phyloP scores from a whole-genome alignment of 805 yeast genomes.

The Lipomyces japonicus region DNA sequence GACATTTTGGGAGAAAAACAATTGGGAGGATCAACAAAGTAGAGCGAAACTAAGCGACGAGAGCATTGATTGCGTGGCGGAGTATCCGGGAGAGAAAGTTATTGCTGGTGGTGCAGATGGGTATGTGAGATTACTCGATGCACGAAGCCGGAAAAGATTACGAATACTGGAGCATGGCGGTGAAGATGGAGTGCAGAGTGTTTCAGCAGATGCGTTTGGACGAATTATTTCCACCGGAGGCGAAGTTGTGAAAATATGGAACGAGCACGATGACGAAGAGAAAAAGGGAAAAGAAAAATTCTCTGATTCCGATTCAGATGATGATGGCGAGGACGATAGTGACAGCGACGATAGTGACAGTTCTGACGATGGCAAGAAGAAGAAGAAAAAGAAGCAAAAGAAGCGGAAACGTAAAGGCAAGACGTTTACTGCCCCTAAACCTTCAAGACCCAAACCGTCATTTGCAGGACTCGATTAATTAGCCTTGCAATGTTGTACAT shows the following conservation, averaged over 20 bases:
- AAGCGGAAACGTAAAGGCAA: slow-evolving; percentile 19
- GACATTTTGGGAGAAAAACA: slow-evolving; percentile 77
- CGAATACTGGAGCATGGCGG: slow-evolving; percentile 65
- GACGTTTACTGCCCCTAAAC: slow-evolving; percentile 34
- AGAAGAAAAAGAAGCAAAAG: slow-evolving; percentile 36
- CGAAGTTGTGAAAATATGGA: slow-evolving; percentile 79
- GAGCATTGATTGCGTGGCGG: slow-evolving; percentile 64
- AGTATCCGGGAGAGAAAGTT: slow-evolving; percentile 39
- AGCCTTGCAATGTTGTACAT: not conserved
- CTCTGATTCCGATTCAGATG: slow-evolving; percentile 25
- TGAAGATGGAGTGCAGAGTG: slow-evolving; percentile 66
- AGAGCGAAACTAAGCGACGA: slow-evolving; percentile 68
- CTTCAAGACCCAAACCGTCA: slow-evolving; percentile 1
- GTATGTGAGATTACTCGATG: slow-evolving; percentile 61
- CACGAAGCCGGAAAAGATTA: slow-evolving; percentile 56
- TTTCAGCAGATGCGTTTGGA: slow-evolving; percentile 79
- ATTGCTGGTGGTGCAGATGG: slow-evolving; percentile 71
- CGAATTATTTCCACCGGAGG: slow-evolving; percentile 78
- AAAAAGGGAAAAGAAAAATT: slow-evolving; percentile 16
- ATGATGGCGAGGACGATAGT: slow-evolving; percentile 37
- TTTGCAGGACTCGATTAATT: slow-evolving; percentile 11
- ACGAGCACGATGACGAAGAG: slow-evolving; percentile 26
- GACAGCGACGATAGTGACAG: slow-evolving; percentile 35
- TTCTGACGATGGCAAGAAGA: slow-evolving; percentile 52
- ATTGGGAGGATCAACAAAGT: slow-evolving; percentile 63